Percentiles rank a stretch among this genome's conserved stretches.
These are phyloP conservation scores for Heteromeles arbutifolia DNA, from an alignment of 306 rosid species.

Conservation along the genomic window DNA sequence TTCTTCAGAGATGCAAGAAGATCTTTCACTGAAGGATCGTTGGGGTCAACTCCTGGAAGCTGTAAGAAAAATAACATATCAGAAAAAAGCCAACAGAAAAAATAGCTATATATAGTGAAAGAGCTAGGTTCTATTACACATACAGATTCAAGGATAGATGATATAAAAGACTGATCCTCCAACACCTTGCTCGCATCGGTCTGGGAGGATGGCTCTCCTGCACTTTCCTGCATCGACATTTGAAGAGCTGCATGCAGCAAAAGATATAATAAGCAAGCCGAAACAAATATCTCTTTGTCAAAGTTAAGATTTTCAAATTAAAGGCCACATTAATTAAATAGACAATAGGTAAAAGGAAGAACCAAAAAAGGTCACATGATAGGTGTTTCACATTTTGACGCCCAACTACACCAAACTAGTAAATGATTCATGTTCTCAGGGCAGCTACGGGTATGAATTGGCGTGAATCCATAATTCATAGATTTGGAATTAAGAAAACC, in stretches of 20 bases:
- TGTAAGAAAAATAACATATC: constrained; percentile 2
- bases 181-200: constrained; percentile 28
- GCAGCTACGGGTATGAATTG: background rate
- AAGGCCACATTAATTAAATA: background rate
- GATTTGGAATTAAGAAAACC: background rate
- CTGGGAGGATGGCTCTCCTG: background rate
- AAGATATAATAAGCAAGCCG: background rate
- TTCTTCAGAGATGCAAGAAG: constrained; percentile 29
- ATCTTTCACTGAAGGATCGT: constrained; percentile 38
- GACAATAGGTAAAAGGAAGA: background rate
- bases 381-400: background rate
- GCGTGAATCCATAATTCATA: background rate
- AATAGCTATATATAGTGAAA: background rate
- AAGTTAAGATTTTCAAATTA: background rate
- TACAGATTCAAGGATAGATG: constrained; percentile 37
- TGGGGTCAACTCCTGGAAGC: constrained; percentile 45
- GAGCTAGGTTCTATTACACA: background rate
- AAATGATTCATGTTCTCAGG: background rate
- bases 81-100: background rate
- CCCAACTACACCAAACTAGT: background rate
- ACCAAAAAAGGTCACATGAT: background rate
- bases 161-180: constrained; percentile 29
- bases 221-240: constrained; percentile 36
- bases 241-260: constrained; percentile 32
- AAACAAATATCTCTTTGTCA: background rate